These are phyloP conservation scores for Ustilago bromivora DNA, from an alignment of 1,284 basidiomycete genomes.

Conservation along the genomic window DNA sequence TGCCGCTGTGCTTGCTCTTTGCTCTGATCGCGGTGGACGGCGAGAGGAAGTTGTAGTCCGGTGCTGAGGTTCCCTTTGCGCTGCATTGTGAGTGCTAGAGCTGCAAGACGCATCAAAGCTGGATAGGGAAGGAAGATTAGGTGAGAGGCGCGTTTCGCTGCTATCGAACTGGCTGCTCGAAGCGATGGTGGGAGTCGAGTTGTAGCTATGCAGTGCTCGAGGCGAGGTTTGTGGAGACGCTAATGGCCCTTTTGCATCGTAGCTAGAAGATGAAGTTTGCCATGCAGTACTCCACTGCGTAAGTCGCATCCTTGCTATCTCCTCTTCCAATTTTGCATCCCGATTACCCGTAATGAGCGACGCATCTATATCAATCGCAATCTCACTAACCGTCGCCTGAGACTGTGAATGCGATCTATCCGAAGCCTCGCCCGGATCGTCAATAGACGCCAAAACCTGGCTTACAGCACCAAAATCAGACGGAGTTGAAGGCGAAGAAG, in stretches of 20 bases:
- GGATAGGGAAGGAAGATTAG: not conserved
- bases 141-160: slow-evolving; percentile 4
- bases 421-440: slow-evolving; percentile 15
- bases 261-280: not conserved
- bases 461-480: slow-evolving; percentile 15
- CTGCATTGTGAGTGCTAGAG: not conserved
- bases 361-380: slow-evolving; percentile 24
- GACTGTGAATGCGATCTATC: slow-evolving; percentile 13
- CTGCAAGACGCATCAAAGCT: not conserved
- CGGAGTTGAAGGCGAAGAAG: slow-evolving; percentile 18
- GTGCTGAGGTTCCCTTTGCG: not conserved
- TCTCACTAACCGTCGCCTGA: slow-evolving; percentile 4
- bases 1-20: not conserved
- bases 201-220: slow-evolving; percentile 17
- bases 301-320: slow-evolving; percentile 20
- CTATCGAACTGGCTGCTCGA: slow-evolving; percentile 24
- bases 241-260: too few relatives aligned
- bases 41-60: not conserved
- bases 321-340: slow-evolving; percentile 42
- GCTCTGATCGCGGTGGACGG: slow-evolving; percentile 17
- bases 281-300: slow-evolving; percentile 24
- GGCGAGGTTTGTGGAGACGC: not conserved
- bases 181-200: slow-evolving; percentile 18
- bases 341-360: slow-evolving; percentile 36
- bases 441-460: not conserved